Evolutionary conservation across 805 yeast genomes (phyloP).

Genomic region (Candida schatavii): DNA sequence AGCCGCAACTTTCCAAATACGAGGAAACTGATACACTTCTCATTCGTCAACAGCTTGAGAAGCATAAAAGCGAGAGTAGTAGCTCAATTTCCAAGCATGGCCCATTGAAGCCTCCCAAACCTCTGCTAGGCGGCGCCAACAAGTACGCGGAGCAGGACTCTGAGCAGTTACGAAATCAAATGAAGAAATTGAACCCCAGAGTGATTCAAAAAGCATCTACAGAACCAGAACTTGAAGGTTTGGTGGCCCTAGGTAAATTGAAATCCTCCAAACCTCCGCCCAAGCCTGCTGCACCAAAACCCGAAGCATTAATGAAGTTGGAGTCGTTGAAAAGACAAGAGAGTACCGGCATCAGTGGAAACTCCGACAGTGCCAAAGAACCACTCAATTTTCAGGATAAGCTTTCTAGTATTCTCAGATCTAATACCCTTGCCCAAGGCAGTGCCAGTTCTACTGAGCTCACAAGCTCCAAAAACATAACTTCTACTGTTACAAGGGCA

Average conservation of each 20-base stretch:
- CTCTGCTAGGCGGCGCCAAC: constrained; percentile 16
- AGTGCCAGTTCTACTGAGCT: too few species aligned
- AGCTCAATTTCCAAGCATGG: neutral
- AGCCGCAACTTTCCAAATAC: neutral
- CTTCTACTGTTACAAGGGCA: neutral
- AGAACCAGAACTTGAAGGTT: constrained; percentile 13
- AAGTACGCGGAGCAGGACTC: constrained; percentile 14
- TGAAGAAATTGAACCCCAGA: constrained; percentile 12
- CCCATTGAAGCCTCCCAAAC: constrained; percentile 12
- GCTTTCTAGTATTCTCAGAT: constrained; percentile 25
- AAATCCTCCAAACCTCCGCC: constrained; percentile 13
- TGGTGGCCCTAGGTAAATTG: constrained; percentile 13
- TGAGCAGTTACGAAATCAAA: constrained; percentile 14
- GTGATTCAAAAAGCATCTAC: neutral
- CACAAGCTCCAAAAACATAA: neutral
- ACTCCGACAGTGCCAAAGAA: too few species aligned
- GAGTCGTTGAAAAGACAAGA: constrained; percentile 10
- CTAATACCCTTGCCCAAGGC: constrained; percentile 27
- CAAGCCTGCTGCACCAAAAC: constrained; percentile 14
- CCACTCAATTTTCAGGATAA: constrained; percentile 16
- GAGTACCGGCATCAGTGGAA: constrained; percentile 8
- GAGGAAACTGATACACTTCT: constrained; percentile 6
- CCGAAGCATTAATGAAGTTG: constrained; percentile 24
- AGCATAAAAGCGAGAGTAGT: neutral
- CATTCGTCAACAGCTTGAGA: constrained; percentile 5